Evolutionary conservation across 1,139 yeast genomes (phyloP).

Genomic region (Pichia sp.): DNA sequence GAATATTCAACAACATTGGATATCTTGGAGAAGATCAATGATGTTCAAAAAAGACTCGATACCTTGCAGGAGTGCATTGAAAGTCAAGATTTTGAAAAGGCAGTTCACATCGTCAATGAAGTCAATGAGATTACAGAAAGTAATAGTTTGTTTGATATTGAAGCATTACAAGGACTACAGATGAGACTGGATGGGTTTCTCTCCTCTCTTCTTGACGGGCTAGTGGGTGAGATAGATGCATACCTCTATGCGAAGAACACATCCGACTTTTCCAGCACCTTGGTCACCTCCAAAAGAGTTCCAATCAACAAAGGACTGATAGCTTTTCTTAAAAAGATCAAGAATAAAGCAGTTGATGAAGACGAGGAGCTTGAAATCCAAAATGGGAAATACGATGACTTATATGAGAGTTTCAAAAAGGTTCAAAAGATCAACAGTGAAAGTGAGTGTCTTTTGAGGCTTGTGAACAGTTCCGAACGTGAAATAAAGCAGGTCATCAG

Average conservation of each 20-base stretch:
- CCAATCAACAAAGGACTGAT: constrained; percentile 18
- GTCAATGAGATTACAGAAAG: constrained; percentile 43
- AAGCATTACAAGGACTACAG: constrained; percentile 52
- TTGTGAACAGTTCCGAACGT: constrained; percentile 40
- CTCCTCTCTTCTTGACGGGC: constrained; percentile 57
- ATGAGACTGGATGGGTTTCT: constrained; percentile 58
- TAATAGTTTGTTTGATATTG: constrained; percentile 37
- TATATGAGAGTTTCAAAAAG: constrained; percentile 14
- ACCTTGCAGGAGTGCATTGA: constrained; percentile 57
- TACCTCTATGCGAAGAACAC: constrained; percentile 56
- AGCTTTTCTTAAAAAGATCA: constrained; percentile 18
- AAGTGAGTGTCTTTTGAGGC: constrained; percentile 50
- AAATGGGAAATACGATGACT: constrained; percentile 15
- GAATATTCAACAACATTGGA: constrained; percentile 66
- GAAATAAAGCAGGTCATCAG: constrained; percentile 51
- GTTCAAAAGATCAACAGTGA: constrained; percentile 46
- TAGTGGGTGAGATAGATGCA: constrained; percentile 69
- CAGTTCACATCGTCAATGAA: constrained; percentile 36
- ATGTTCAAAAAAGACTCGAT: constrained; percentile 52
- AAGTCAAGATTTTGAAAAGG: constrained; percentile 63
- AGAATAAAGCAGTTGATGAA: constrained; percentile 15
- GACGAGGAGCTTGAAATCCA: constrained; percentile 20
- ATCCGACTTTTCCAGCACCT: not conserved
- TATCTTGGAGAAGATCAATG: constrained; percentile 62
- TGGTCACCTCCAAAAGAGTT: constrained; percentile 1